Percentiles rank a stretch among this genome's conserved stretches.
phyloP scores from a whole-genome alignment of 1,139 yeast species.

The Debaryomycetaceae sp. region DNA sequence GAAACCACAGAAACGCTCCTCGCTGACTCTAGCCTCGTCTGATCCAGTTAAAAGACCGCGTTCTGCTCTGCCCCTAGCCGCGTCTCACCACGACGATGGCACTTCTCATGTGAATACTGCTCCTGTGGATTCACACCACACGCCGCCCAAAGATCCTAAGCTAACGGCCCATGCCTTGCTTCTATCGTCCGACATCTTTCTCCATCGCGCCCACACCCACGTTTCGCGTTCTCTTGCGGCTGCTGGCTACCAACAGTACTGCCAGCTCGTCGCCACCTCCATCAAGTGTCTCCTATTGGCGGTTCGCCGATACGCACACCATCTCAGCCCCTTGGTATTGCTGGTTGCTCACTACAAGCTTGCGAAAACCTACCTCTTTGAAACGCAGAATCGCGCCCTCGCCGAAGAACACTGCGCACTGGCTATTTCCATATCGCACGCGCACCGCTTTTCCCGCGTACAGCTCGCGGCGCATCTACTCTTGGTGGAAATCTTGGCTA shows the following conservation, averaged over 20 bases:
- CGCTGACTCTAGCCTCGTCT: too few species aligned
- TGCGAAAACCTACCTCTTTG: slow-evolving; percentile 25
- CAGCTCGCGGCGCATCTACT: slow-evolving; percentile 22
- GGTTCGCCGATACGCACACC: slow-evolving; percentile 13
- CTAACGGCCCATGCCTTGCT: slow-evolving; percentile 4
- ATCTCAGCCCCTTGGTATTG: slow-evolving; percentile 19
- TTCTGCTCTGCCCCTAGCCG: too few species aligned
- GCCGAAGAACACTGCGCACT: slow-evolving; percentile 31
- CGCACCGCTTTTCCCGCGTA: slow-evolving; percentile 13
- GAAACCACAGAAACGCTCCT: not conserved
- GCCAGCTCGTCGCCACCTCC: slow-evolving; percentile 25
- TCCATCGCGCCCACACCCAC: slow-evolving; percentile 15
- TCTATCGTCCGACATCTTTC: slow-evolving; percentile 12
- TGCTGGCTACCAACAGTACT: slow-evolving; percentile 17
- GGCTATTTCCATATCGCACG: slow-evolving; percentile 24
- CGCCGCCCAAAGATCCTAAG: not conserved
- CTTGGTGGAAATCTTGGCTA: slow-evolving; percentile 22
- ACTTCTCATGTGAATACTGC: too few species aligned
- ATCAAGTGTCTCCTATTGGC: slow-evolving; percentile 26
- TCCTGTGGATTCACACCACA: not conserved
- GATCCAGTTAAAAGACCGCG: too few species aligned
- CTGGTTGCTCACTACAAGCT: slow-evolving; percentile 22
- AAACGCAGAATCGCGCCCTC: slow-evolving; percentile 25
- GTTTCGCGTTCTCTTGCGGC: slow-evolving; percentile 7
- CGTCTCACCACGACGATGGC: too few species aligned